Base-by-base conservation (phyloP, 441 rosid species). In the Omphalea diandra region DNA sequence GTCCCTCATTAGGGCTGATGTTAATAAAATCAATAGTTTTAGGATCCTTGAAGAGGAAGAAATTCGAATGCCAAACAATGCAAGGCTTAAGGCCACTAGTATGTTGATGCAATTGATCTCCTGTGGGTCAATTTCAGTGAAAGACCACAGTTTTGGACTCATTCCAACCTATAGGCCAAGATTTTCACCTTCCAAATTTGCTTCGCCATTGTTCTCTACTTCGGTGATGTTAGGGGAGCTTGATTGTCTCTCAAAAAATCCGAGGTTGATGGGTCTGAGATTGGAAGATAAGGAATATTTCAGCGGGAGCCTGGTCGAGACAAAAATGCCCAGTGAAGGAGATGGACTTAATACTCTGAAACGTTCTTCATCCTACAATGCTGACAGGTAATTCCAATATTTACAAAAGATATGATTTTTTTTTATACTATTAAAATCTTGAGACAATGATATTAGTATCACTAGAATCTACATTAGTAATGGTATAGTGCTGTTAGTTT, bases 281-380 rank as follows among this genome's bases (percentile, higher is more conserved):
- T 70, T 83, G 84, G 96, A 88, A 81, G 94, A 89, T 22, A 91
- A 94, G 72, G 94, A 87, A 70, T 90, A 90, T 81, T 94, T 90
- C 71, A 94, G 98, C 63, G 96, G 97, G 36, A 91, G 98, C 84
- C 75, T 94, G 79, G 81, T 91, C 20, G 97, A 91, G 83, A 84
- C 90, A 0, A 87, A 88, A 80, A 71, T 80, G 75, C 85, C 81
- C 12, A 86, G 77, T 68, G 85, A 83, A 66, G 82, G 77, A 75
- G 88, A 76, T 67, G 83, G 81, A 50, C 82, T 38, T 69, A 11
- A 75, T 65, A 68, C 88, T 72, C 81, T 94, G 74, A 91, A 94
- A 82, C 97, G 97, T 49, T 89, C 99, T 76, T 91, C 99, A 41
- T 94, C 99, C 53, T 94, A 83, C 84, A 91, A 94, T 82, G 96